phyloP scores from a whole-genome alignment of 1,139 yeast species.

The Tardiomyces depauwii region DNA sequence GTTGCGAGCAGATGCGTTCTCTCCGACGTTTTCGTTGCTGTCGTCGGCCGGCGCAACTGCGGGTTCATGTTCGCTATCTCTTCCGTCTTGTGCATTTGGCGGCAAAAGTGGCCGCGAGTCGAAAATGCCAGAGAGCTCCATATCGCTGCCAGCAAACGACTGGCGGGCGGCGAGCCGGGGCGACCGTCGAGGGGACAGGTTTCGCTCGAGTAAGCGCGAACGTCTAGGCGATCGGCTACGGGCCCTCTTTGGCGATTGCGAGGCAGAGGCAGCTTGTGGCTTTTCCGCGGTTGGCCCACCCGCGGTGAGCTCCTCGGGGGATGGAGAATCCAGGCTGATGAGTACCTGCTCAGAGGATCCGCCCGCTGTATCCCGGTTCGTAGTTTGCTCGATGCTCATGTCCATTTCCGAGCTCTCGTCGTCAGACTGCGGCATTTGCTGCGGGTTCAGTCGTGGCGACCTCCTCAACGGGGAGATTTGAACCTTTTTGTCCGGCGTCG shows the following conservation, averaged over 20 bases:
- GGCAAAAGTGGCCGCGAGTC: not conserved
- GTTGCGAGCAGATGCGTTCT: no score
- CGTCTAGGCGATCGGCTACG: no score
- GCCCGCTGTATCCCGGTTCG: not conserved
- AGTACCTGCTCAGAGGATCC: not conserved
- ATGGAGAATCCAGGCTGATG: not conserved
- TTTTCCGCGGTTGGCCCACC: no score
- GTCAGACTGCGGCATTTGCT: not conserved
- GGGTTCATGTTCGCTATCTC: no score
- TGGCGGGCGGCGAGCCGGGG: not conserved
- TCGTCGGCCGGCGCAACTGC: no score
- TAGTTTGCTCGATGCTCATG: not conserved
- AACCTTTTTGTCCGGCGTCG: not conserved
- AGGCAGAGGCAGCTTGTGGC: no score
- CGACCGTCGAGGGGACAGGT: not conserved
- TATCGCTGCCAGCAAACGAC: not conserved
- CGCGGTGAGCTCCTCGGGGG: not conserved
- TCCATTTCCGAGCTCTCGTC: not conserved
- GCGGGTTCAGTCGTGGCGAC: not conserved
- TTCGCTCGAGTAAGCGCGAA: no score
- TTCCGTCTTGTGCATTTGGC: not conserved
- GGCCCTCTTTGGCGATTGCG: no score
- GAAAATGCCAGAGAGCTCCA: not conserved
- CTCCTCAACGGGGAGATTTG: not conserved
- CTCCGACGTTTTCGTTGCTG: no score